Conservation (phyloP, 768 basidiomycete genomes). For the Naganishia friedmannii region DNA sequence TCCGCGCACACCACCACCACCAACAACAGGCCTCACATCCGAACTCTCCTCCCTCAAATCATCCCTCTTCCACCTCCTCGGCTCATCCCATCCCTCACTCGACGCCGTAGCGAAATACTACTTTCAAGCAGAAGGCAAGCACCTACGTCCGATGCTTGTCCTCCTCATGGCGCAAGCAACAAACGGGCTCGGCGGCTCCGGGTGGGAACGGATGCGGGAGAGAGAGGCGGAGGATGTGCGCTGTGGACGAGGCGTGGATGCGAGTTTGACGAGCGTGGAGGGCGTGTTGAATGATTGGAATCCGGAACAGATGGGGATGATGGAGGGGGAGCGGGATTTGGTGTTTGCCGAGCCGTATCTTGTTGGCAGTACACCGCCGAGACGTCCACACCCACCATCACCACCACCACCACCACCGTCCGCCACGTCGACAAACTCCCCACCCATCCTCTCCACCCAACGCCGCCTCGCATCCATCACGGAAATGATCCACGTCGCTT, state of each 20-base stretch:
- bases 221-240: constrained; percentile 31
- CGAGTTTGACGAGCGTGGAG: constrained; percentile 71
- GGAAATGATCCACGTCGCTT: constrained; percentile 97
- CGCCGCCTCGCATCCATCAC: constrained; percentile 88
- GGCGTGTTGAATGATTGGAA: constrained; percentile 84
- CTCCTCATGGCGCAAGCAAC: constrained; percentile 87
- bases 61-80: constrained; percentile 72
- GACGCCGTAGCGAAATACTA: constrained; percentile 87
- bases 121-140: constrained; percentile 75
- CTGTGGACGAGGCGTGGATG: constrained; percentile 61
- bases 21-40: no score
- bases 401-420: constrained; percentile 7
- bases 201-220: constrained; percentile 47
- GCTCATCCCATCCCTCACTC: constrained; percentile 82
- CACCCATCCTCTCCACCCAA: constrained; percentile 75
- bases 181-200: constrained; percentile 71
- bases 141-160: constrained; percentile 82
- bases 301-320: constrained; percentile 55
- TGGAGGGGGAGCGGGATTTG: constrained; percentile 36
- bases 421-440: constrained; percentile 26
- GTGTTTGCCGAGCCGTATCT: constrained; percentile 44
- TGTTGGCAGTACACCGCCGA: not conserved
- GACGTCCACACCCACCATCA: not conserved
- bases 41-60: constrained; percentile 71
- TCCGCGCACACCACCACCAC: no score